phyloP scores from a whole-genome alignment of 805 yeast genomes.

The Metschnikowia koreensis region DNA sequence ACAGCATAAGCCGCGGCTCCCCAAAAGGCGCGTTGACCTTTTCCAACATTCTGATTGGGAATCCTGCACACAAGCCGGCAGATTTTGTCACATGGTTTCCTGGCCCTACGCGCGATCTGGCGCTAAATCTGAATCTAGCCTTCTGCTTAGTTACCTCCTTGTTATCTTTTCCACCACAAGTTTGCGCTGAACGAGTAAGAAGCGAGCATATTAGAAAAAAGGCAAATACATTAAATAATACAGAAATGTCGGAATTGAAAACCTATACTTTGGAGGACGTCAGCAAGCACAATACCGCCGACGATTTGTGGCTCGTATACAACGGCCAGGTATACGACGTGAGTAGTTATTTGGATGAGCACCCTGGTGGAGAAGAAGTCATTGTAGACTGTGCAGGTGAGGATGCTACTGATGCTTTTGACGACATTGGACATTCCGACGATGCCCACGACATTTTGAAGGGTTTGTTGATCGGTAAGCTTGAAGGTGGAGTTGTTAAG shows the following conservation, averaged over 20 bases:
- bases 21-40: conserved; percentile 2
- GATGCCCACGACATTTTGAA: conserved; percentile 82
- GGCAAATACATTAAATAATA: conserved; percentile 11
- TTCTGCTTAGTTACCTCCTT: not conserved
- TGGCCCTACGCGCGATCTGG: not conserved
- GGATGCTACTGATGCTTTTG: conserved; percentile 69
- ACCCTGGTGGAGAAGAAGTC: conserved; percentile 84
- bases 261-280: conserved; percentile 56
- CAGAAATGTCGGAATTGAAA: conserved; percentile 26
- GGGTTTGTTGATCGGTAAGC: conserved; percentile 70
- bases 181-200: not conserved
- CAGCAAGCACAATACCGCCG: conserved; percentile 36
- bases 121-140: not conserved
- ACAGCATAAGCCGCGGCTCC: not conserved
- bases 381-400: conserved; percentile 75
- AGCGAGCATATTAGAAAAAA: not conserved
- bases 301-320: conserved; percentile 45
- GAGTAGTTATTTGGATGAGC: conserved; percentile 46
- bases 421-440: conserved; percentile 95
- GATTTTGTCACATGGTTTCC: conserved; percentile 6
- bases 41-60: conserved; percentile 18
- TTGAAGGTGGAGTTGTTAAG: conserved; percentile 58
- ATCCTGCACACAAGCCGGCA: conserved; percentile 9
- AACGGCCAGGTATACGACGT: conserved; percentile 45
- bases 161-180: not conserved